Conservation (phyloP, 31 red algal genomes). For the Asparagopsis taxiformis region DNA sequence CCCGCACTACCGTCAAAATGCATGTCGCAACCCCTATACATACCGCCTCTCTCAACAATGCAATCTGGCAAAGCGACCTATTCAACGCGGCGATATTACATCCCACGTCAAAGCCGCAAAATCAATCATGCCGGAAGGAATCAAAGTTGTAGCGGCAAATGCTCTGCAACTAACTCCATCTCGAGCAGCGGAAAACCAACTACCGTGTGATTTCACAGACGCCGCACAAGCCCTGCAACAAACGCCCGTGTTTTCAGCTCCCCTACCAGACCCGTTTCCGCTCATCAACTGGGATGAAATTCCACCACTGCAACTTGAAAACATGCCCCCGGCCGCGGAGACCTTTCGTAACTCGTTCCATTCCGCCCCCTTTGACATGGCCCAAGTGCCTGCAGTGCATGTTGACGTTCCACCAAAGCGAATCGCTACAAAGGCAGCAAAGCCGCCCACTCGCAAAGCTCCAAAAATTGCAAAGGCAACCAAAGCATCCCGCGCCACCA, state of each 20-base stretch:
- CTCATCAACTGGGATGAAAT: not conserved
- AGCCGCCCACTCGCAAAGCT: not conserved
- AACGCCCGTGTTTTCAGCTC: not conserved
- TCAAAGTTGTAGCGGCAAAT: too few relatives aligned
- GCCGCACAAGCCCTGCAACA: too few relatives aligned
- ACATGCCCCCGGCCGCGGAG: not conserved
- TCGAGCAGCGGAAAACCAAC: too few relatives aligned
- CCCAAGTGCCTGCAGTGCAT: not conserved
- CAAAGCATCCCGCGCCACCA: not conserved
- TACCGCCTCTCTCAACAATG: too few relatives aligned
- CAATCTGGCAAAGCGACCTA: too few relatives aligned
- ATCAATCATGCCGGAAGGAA: too few relatives aligned
- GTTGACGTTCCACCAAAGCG: not conserved
- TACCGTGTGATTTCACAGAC: too few relatives aligned
- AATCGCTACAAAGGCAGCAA: not conserved
- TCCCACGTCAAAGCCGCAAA: too few relatives aligned
- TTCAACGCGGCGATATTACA: too few relatives aligned
- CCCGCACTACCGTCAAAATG: too few relatives aligned
- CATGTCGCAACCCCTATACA: too few relatives aligned
- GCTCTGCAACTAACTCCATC: too few relatives aligned
- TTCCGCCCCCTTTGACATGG: not conserved
- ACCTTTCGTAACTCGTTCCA: not conserved
- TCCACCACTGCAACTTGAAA: not conserved
- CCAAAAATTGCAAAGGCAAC: not conserved
- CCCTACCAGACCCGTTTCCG: not conserved